phyloP scores from a whole-genome alignment of 1,139 yeast genomes.

The Zygosaccharomyces pseudobailii region DNA sequence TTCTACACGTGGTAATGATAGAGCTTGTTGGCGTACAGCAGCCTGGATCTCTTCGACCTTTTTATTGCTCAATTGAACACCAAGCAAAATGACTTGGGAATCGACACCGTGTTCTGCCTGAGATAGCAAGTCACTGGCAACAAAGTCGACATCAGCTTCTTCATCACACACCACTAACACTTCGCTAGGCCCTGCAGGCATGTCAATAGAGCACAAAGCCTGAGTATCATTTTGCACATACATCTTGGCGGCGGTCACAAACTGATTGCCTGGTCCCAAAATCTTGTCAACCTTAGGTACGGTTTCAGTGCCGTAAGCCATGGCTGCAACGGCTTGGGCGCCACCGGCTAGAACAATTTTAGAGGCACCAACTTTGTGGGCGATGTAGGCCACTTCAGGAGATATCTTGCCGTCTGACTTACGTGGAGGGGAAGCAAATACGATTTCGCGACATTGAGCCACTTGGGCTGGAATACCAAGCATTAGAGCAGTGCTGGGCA shows the following conservation, averaged over 20 bases:
- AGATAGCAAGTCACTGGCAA: slow-evolving; percentile 88
- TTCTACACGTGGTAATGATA: slow-evolving; percentile 84
- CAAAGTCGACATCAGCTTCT: slow-evolving; percentile 87
- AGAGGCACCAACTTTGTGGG: slow-evolving; percentile 89
- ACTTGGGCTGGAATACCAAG: slow-evolving; percentile 98
- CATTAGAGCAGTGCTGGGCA: slow-evolving; percentile 97
- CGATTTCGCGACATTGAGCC: slow-evolving; percentile 91
- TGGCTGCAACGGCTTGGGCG: slow-evolving; percentile 97
- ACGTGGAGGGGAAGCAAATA: slow-evolving; percentile 98
- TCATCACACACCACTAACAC: slow-evolving; percentile 90
- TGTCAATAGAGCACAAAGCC: slow-evolving; percentile 92
- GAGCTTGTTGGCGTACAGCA: slow-evolving; percentile 81
- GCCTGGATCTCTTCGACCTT: slow-evolving; percentile 67
- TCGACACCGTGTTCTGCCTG: slow-evolving; percentile 99
- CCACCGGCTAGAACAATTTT: slow-evolving; percentile 95
- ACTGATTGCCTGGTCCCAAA: slow-evolving; percentile 98
- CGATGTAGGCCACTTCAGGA: slow-evolving; percentile 97
- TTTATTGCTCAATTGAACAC: slow-evolving; percentile 59
- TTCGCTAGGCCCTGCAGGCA: slow-evolving; percentile 99
- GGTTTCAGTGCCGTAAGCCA: slow-evolving; percentile 95
- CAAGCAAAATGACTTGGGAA: slow-evolving; percentile 90
- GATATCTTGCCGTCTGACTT: slow-evolving; percentile 79
- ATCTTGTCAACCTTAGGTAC: slow-evolving; percentile 94
- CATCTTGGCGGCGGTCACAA: slow-evolving; percentile 99
- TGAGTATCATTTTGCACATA: slow-evolving; percentile 90